Evolutionary conservation across 371 early-diverging fungal genomes (phyloP).

Genomic region (Funneliformis caledonium): DNA sequence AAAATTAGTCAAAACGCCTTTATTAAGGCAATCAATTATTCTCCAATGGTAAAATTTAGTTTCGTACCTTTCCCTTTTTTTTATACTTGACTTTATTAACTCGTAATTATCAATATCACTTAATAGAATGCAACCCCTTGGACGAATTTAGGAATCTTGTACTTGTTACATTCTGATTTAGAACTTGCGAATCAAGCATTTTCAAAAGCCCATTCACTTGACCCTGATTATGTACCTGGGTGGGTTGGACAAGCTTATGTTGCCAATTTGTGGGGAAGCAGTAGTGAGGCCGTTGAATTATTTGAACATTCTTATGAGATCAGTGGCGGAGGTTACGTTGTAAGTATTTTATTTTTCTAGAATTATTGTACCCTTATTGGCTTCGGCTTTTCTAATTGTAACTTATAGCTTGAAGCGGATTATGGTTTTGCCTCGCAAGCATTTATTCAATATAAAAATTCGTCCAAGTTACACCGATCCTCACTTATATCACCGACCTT

Average conservation of each 20-base stretch:
- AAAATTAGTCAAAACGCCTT: constrained; percentile 85
- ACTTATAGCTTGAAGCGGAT: constrained; percentile 64
- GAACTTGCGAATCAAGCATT: constrained; percentile 84
- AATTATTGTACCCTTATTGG: not conserved
- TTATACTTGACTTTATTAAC: not conserved
- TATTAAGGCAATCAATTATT: constrained; percentile 76
- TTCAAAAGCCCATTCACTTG: constrained; percentile 71
- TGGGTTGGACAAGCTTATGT: constrained; percentile 90
- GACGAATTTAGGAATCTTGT: constrained; percentile 88
- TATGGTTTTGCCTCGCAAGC: constrained; percentile 72
- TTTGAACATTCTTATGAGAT: constrained; percentile 82
- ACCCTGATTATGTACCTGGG: constrained; percentile 79
- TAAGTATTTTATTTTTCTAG: constrained; percentile 40
- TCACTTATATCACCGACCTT: constrained; percentile 61
- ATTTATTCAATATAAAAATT: constrained; percentile 46
- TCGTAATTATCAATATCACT: constrained; percentile 6
- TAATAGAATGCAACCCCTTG: constrained; percentile 69
- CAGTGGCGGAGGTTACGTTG: constrained; percentile 57
- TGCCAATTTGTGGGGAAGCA: constrained; percentile 61
- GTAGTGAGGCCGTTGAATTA: constrained; percentile 59
- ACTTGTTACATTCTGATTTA: constrained; percentile 70
- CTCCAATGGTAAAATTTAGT: constrained; percentile 58
- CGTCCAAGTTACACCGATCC: constrained; percentile 38
- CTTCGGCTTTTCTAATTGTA: not conserved
- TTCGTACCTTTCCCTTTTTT: not conserved